These are phyloP conservation scores for Passalora sequoiae DNA, from an alignment of 2,329 filamentous ascomycete genomes.

Conservation along the genomic window DNA sequence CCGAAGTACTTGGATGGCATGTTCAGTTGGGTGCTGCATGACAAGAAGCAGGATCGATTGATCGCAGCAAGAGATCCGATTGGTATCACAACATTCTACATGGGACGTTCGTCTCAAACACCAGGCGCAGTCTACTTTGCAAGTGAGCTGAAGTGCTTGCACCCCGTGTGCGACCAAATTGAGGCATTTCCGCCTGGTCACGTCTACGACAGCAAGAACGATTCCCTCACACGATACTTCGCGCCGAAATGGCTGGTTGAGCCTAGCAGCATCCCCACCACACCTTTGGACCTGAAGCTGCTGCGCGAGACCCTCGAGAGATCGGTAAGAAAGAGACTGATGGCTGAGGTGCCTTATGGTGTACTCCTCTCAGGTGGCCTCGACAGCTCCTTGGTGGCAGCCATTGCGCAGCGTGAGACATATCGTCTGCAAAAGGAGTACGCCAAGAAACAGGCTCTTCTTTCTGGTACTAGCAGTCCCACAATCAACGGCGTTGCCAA, in stretches of 20 bases:
- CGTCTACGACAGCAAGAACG: slow-evolving; percentile 90
- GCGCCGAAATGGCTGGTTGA: slow-evolving; percentile 86
- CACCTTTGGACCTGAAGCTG: slow-evolving; percentile 74
- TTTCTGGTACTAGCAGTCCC: slow-evolving; percentile 29
- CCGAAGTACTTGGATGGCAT: slow-evolving; percentile 95
- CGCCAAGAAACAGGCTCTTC: slow-evolving; percentile 39
- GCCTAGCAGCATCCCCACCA: slow-evolving; percentile 67
- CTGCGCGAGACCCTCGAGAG: slow-evolving; percentile 80
- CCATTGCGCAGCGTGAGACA: slow-evolving; percentile 92
- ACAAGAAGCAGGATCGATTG: slow-evolving; percentile 87
- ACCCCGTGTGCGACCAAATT: slow-evolving; percentile 92
- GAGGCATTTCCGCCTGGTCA: slow-evolving; percentile 91
- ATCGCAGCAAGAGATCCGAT: slow-evolving; percentile 95
- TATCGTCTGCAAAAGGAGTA: slow-evolving; percentile 52
- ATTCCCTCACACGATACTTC: slow-evolving; percentile 80
- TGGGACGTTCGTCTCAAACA: slow-evolving; percentile 77
- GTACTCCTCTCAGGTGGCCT: slow-evolving; percentile 91
- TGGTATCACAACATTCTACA: slow-evolving; percentile 94
- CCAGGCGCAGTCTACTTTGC: slow-evolving; percentile 89
- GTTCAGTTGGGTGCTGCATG: slow-evolving; percentile 98
- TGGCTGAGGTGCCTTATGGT: slow-evolving; percentile 98
- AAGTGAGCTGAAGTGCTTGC: slow-evolving; percentile 89
- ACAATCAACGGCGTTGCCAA: slow-evolving; percentile 33
- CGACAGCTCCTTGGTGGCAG: slow-evolving; percentile 89
- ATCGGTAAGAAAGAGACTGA: slow-evolving; percentile 90